Base-by-base conservation (phyloP, 345 rosid species). In the Brassica nigra region DNA sequence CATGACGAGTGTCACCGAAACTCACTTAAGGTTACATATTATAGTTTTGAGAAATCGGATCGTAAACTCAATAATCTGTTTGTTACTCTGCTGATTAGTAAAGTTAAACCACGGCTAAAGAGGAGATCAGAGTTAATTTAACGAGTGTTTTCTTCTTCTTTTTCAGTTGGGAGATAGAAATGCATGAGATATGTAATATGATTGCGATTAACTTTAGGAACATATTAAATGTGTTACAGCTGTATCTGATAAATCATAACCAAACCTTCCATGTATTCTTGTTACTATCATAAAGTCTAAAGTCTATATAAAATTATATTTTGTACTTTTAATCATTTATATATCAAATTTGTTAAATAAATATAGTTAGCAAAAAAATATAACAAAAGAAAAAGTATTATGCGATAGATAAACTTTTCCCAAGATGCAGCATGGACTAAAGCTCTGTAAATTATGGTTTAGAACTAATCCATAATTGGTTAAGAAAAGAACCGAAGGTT, bases 191-290 rank as follows among this genome's bases (percentile, higher is more conserved):
- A 67, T 75, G 78, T 67, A 57, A 55, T 27, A 4, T 42, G 49
- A 39, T 27, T 66, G 29, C 14, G 11, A 27, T 55, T 55, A 27
- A n/a, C 29, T 67, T 10, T 29, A 39, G 68, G 59, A 76, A 59
- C 74, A 76, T 76, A 68, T 76, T 44, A 4, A 59, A 68, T 76
- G 80, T 42, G 61, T 58, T 15, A 68, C 73, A 68, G 79, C 79
- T 68, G 73, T 68, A 4, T n/a, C 15, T 76, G 67, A 76, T 66
- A 28, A 67, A 3, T 67, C 47, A 76, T 67, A 37, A 68, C 18
- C 44, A 76, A 67, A 67, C 73, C 73, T 58, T 76, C 70, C 75
- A 68, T 47, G 62, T 70, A 30, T 47, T 62, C 28, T 69, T 77
- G 67, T 58, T 42, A 68, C 27, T 20, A 69, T n/a, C 68, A 18